Evolutionary conservation across 257 asterid genomes (phyloP), one percentile per base, ranked within the genome.

Genomic region (Fraxinus anomala): DNA sequence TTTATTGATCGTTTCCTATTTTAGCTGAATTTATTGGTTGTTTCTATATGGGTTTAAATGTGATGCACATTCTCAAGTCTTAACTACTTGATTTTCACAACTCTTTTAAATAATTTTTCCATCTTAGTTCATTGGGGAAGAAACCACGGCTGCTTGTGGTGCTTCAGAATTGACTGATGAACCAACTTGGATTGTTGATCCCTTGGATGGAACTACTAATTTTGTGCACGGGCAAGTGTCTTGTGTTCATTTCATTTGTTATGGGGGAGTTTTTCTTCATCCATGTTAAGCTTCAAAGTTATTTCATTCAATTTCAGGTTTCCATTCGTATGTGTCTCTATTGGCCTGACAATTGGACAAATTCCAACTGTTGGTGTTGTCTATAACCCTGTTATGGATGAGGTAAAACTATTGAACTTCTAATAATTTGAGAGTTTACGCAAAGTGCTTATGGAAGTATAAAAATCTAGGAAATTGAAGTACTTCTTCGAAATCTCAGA

Each of bases 171-270:
- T 96, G 86, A 96, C 98, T 14, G 95, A 92, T 73, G 96, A 91
- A 69, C 98, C 99, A 40, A 95, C 98, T 76, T 95, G 99, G 99
- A 87, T 95, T 68, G 99, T 93, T 81, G 99, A 95, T 86, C 99
- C 99, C 54, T 83, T 93, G 26, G 99, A 96, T 80, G 99, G 99
- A 83, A 96, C 99, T 5, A 93, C 97, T 81, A 96, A 96, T 73
- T 96, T 96, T 85, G 99, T 93, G 54, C 99, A 96, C 34, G 98
- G 98, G 99, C 89, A 87, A 75, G 88, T 70, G 36, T 79, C 33
- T 23, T 75, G 72, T 78, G 6, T 44, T n/a, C 73, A 28, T 42
- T 78, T 78, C 72, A 59, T 80, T 36, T 78, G 39, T 54, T 40
- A 21, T 11, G 33, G 33, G 21, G 65, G 73, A 39, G 19, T 56